phyloP scores from a whole-genome alignment of 2,329 filamentous ascomycete genomes.

The Xylaria sp. region DNA sequence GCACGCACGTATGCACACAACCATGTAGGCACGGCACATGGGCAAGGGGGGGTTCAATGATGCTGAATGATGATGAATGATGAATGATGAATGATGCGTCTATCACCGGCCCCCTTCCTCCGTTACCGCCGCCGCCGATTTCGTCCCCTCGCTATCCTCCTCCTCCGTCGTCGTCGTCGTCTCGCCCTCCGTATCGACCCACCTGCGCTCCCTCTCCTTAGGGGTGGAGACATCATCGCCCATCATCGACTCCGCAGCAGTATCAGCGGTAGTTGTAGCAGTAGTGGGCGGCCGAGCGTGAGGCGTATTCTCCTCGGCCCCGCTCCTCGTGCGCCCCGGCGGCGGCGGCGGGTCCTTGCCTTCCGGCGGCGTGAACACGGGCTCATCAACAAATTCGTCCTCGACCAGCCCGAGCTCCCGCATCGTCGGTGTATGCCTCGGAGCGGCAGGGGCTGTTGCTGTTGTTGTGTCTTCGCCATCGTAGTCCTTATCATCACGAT shows the following conservation, averaged over 20 bases:
- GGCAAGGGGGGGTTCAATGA: too few species aligned
- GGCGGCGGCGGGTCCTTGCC: constrained; percentile 24
- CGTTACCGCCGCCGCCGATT: too few species aligned
- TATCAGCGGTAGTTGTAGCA: too few species aligned
- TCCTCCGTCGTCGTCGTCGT: too few species aligned
- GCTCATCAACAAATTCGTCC: constrained; percentile 17
- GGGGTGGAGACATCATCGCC: constrained; percentile 3
- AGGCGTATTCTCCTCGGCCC: constrained; percentile 5
- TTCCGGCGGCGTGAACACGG: constrained; percentile 32
- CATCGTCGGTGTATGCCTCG: constrained; percentile 24
- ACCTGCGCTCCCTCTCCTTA: constrained; percentile 20
- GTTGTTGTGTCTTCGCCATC: neutral
- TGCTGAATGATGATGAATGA: too few species aligned
- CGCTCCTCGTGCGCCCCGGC: constrained; percentile 13
- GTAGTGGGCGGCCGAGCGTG: neutral
- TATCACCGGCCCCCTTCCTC: too few species aligned
- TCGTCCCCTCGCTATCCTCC: too few species aligned
- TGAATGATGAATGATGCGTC: too few species aligned
- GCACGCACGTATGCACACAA: too few species aligned
- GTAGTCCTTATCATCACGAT: neutral
- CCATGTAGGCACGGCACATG: too few species aligned
- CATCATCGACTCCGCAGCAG: neutral
- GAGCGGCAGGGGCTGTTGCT: constrained; percentile 8
- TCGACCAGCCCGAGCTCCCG: constrained; percentile 5
- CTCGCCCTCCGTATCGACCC: constrained; percentile 8